Evolutionary conservation across 768 basidiomycete species (phyloP), one percentile per base, ranked within the genome.

Genomic region (Suillus paluster): DNA sequence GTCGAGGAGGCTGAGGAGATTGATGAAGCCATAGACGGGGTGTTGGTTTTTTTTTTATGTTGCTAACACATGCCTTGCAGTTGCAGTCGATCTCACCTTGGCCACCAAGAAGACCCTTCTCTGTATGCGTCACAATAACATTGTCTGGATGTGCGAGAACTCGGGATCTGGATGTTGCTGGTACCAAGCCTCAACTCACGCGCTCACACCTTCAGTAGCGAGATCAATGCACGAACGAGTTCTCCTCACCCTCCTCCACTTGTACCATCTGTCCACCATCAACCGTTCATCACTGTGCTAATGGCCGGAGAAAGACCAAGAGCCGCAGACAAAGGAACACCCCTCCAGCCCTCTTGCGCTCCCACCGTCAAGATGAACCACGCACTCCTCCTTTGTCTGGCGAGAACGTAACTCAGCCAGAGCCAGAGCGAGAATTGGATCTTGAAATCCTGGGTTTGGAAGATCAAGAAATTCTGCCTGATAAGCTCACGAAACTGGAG

Each of bases 161-260:
- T 19, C 86, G 94, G 45, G 92, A 93, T 57, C 84, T 99, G 36
- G 87, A 92, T 42, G 83, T 87, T 23, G 85, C 83, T 14, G 95
- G 96, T 4, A 99, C 94, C 2, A 99, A 99, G 73, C 90, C 92
- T 27, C 94, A 98, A 73, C 87, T 99, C 14, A 94, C 93, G 1
- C 88, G 91, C 66, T 92, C 92, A 3, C 83, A 99, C 14, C 76
- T 99, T 1, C 89, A 95, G 72, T 99, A 97, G 97, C 86, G 90
- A 54, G 88, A 92, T 74, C 84, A 82, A 30, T 84, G 86, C 42
- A 71, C 79, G 39, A 84, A 81, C 64, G 88, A 84, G 21, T 83
- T 83, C 42, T 92, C 91, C 19, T 89, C 89, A 0, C 91, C 90
- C 1, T 94, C 92, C 0, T 94, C 92, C 0, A 79, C 82, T 30